phyloP scores from a whole-genome alignment of 1,139 yeast species.

The Candida neerlandica region DNA sequence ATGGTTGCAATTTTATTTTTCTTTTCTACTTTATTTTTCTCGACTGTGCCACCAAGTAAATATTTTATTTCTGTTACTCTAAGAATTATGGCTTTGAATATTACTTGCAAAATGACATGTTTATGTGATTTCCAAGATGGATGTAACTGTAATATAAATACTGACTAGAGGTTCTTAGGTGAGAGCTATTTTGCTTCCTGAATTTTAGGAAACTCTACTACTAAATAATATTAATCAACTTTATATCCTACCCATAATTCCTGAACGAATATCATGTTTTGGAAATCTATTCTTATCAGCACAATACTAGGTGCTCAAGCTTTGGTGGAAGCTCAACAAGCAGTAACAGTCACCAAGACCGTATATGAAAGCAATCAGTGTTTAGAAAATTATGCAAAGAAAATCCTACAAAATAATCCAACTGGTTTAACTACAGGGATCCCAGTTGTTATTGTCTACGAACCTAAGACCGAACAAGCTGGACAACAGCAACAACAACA shows the following conservation, averaged over 20 bases:
- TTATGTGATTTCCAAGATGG: neutral
- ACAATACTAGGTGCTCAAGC: conserved; percentile 5
- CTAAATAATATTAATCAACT: neutral
- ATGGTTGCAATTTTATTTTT: neutral
- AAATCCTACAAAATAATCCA: conserved; percentile 29
- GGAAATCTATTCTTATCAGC: conserved; percentile 6
- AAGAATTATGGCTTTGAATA: neutral
- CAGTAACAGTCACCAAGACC: conserved; percentile 32
- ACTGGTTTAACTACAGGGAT: conserved; percentile 29
- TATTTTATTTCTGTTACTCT: neutral
- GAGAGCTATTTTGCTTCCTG: neutral
- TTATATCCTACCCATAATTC: neutral
- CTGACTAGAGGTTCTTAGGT: neutral
- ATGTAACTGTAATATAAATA: neutral
- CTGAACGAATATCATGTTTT: conserved; percentile 1
- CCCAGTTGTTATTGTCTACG: conserved; percentile 36
- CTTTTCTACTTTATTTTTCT: neutral
- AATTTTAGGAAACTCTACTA: neutral
- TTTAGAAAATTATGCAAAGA: conserved; percentile 24
- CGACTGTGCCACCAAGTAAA: neutral
- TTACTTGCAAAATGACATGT: neutral
- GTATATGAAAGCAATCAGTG: conserved; percentile 35
- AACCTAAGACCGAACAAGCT: conserved; percentile 5
- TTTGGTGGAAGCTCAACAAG: conserved; percentile 18
- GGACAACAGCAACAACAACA: conserved; percentile 5